Conservation (phyloP, 148 eudicot species). For the Drosera capensis region DNA sequence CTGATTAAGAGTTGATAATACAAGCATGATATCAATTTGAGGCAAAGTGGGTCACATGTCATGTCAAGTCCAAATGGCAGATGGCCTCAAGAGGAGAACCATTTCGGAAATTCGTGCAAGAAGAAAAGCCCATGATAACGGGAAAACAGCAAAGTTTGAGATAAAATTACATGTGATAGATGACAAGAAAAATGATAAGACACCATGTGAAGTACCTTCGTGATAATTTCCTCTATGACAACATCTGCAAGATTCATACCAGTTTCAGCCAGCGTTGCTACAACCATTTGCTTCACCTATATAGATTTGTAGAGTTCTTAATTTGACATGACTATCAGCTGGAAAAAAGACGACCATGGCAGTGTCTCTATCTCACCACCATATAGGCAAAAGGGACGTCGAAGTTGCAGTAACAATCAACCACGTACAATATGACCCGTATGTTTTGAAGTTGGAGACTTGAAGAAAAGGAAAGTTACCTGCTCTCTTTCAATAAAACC, state of each 20-base stretch:
- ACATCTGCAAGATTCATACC: slow-evolving; percentile 90
- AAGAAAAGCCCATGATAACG: too few relatives aligned
- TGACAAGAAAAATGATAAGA: slow-evolving; percentile 2
- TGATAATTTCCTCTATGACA: slow-evolving; percentile 79
- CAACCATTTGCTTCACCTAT: slow-evolving; percentile 94
- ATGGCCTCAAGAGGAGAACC: too few relatives aligned
- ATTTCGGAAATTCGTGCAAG: too few relatives aligned
- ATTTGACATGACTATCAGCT: too few relatives aligned
- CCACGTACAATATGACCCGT: background rate
- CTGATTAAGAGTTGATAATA: too few relatives aligned
- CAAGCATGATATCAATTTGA: too few relatives aligned
- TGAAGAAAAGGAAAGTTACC: slow-evolving; percentile 19
- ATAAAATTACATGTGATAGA: background rate
- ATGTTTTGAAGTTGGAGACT: background rate
- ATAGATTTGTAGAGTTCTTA: too few relatives aligned
- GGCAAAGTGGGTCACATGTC: too few relatives aligned
- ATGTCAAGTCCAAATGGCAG: background rate
- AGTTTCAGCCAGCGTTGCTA: slow-evolving; percentile 88
- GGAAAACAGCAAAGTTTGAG: background rate
- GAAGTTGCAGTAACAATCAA: background rate
- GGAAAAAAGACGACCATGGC: too few relatives aligned
- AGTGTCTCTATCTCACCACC: too few relatives aligned
- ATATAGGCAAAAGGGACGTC: too few relatives aligned
- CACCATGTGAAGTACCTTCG: slow-evolving; percentile 64
- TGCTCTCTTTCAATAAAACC: slow-evolving; percentile 91